These are phyloP conservation scores for Populus davidiana DNA, from an alignment of 345 rosid genomes.

Conservation along the genomic window DNA sequence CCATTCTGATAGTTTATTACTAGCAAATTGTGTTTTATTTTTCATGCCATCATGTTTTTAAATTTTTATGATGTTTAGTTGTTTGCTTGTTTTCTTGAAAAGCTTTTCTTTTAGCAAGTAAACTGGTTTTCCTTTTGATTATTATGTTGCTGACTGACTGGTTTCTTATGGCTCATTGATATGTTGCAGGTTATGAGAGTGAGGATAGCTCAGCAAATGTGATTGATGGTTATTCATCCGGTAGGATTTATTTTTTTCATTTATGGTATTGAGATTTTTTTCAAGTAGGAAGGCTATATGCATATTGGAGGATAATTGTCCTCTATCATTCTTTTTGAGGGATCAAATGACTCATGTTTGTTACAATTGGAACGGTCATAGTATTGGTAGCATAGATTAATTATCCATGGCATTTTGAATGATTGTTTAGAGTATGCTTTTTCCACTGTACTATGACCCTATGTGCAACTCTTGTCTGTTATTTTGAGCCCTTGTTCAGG, in stretches of 20 bases:
- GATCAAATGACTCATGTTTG: not conserved
- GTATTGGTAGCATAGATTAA: not conserved
- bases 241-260: conserved; percentile 21
- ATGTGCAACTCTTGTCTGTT: not conserved
- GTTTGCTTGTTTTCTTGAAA: not conserved
- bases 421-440: not conserved
- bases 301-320: not conserved
- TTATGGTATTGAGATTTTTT: not conserved
- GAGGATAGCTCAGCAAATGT: conserved; percentile 58
- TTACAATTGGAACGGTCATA: not conserved
- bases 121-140: not conserved
- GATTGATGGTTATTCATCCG: conserved; percentile 37
- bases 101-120: not conserved
- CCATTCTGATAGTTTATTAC: not conserved
- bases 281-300: not conserved
- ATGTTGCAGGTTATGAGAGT: conserved; percentile 48
- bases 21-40: not conserved
- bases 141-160: not conserved
- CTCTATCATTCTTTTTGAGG: not conserved
- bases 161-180: not conserved
- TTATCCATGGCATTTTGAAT: not conserved
- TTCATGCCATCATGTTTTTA: not conserved
- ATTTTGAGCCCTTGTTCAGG: not conserved
- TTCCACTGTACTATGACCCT: not conserved
- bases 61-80: not conserved